phyloP scores from a whole-genome alignment of 805 yeast genomes.

The Monosporozyma siamensis region DNA sequence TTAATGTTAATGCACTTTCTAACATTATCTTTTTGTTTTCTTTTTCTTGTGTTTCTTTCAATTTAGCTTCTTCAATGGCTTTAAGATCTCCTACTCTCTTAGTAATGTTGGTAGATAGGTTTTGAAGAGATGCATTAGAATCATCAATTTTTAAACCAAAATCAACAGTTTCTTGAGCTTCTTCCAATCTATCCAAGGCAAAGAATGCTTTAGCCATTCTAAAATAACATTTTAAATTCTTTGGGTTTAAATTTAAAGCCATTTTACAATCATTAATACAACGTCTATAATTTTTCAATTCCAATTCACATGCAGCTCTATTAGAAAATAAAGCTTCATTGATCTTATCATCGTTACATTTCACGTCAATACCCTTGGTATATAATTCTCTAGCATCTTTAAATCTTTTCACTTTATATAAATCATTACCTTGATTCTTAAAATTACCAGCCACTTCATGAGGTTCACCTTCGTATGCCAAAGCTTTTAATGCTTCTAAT shows the following conservation, averaged over 20 bases:
- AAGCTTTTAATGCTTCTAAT: slow-evolving; percentile 80
- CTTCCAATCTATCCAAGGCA: slow-evolving; percentile 57
- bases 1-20: slow-evolving; percentile 48
- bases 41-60: slow-evolving; percentile 23
- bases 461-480: slow-evolving; percentile 94
- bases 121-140: slow-evolving; percentile 46
- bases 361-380: slow-evolving; percentile 67
- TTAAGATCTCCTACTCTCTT: slow-evolving; percentile 32
- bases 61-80: slow-evolving; percentile 22
- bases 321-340: slow-evolving; percentile 62
- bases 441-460: slow-evolving; percentile 84
- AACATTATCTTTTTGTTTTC: slow-evolving; percentile 37
- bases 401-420: slow-evolving; percentile 62
- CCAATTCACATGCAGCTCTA: slow-evolving; percentile 87
- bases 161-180: slow-evolving; percentile 54
- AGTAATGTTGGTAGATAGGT: slow-evolving; percentile 35
- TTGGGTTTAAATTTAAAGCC: slow-evolving; percentile 56
- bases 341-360: slow-evolving; percentile 46
- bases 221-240: slow-evolving; percentile 73
- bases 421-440: slow-evolving; percentile 88
- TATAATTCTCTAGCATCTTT: slow-evolving; percentile 71
- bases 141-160: slow-evolving; percentile 59
- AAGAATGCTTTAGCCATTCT: slow-evolving; percentile 77
- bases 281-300: slow-evolving; percentile 70
- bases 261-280: slow-evolving; percentile 80